Evolutionary conservation across 805 yeast genomes (phyloP), one percentile per base, ranked within the genome.

Genomic region (Wickerhamiella spandovensis): DNA sequence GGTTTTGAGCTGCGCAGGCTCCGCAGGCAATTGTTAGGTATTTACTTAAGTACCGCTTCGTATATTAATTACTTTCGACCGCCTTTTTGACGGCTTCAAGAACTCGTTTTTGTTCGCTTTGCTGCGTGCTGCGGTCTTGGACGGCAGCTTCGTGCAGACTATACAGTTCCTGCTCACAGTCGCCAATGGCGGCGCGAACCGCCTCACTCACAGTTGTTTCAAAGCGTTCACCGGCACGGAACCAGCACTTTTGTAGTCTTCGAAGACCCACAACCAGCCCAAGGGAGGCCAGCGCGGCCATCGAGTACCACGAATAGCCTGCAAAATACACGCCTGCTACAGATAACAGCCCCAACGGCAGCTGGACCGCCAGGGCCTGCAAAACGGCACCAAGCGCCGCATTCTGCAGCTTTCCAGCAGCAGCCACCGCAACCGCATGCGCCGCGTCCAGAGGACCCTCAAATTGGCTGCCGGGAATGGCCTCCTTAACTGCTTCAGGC

Each of bases 211-310:
- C 64, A 1, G 51, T 41, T 9, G 51, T 43, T 9, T 51, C 53
- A 50, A 64, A 68, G 35, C 41, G 47, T 12, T 44, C 35, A 9
- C 58, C 51, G 5, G 61, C 57, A 15, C 52, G 54, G 41, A 53
- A 53, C 72, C 72, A 68, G 18, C 50, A 38, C 32, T 53, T 56
- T 48, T 68, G 71, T 39, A 69, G 62, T 12, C 58, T 53, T n/a
- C 60, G 54, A 37, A 64, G 56, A 2, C 73, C 72, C 24, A 60
- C 53, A 1, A 64, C 67, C 2, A 58, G 21, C 1, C 72, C 72
- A 4, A 69, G 58, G 4, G 58, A 60, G 0, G 68, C 64, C 12
- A 69, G 49, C 1, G 67, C 64, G 2, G 61, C 65, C 67, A 66
- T 65, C 17, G 67, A 52, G 50, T 60, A 67, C 49, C 58, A 52